Base-by-base conservation (phyloP, 1,284 basidiomycete genomes). In the Nidula niveotomentosa region DNA sequence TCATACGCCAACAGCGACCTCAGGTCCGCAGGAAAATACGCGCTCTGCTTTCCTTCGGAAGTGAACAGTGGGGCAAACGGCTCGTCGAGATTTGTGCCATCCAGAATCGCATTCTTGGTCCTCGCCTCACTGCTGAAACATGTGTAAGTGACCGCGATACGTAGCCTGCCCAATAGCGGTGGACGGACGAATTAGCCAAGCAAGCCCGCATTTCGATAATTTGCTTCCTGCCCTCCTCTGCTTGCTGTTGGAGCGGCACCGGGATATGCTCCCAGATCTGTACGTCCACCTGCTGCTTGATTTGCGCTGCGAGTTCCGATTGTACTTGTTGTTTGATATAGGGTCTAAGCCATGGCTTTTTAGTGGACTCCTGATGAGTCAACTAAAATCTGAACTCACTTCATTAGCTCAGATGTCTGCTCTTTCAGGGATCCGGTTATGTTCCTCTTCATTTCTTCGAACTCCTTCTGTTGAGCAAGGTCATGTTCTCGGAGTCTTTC, bases 1-100 rank as follows among this genome's bases (percentile, higher is more conserved):
- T 79, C 75, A 62, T 84, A 86, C 3, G 70, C 67, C 53, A 83
- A 76, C 4, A 86, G 65, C 3, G 77, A 75, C 50, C 72, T 68
- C 36, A 85, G 59, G 56, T 83, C 76, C 0, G 69, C 64, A 1
- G 84, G 85, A 57, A 76, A 85, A 10, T 76, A 56, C 0, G 67
- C 60, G 64, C 81, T 83, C 55, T 62, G 68, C 49, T 67, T 73
- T 2, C 83, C 83, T 57, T 82, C 75, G 3, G 69, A 59, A 54
- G 73, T 81, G 56, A 80, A 56, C n/a, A 86, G 71, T 2, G 69
- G 62, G 6, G 68, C 65, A 39, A 86, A 67, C 1, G 65, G 63
- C 49, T 83, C 80, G 55, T 77, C 68, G 17, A 78, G 60, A 61
- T 80, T 57, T 9, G 46, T 71, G 43, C 65, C 72, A 1, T 69